Conservation (phyloP, 2,329 filamentous ascomycete species). For the Huntiella savannae region DNA sequence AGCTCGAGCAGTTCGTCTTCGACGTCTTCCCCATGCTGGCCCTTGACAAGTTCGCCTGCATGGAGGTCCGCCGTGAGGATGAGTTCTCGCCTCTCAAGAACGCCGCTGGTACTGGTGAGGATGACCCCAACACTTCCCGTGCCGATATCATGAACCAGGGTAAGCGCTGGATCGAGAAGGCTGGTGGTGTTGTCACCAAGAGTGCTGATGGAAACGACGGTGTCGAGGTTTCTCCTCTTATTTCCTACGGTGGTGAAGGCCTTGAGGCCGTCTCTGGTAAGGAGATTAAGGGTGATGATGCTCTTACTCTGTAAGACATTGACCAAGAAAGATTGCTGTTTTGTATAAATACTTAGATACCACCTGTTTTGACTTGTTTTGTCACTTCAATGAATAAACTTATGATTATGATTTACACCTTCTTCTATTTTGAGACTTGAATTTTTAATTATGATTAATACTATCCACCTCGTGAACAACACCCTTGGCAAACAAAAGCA, state of each 20-base stretch:
- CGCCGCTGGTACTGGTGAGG: slow-evolving; percentile 61
- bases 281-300: slow-evolving; percentile 31
- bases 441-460: no score
- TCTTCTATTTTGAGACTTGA: no score
- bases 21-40: slow-evolving; percentile 80
- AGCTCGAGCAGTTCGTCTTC: slow-evolving; percentile 72
- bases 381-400: no score
- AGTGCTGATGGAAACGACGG: slow-evolving; percentile 46
- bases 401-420: no score
- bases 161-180: slow-evolving; percentile 63
- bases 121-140: slow-evolving; percentile 86
- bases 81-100: slow-evolving; percentile 99
- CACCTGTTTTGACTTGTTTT: background rate
- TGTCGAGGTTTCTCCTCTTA: slow-evolving; percentile 77
- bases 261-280: slow-evolving; percentile 36
- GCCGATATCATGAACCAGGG: slow-evolving; percentile 81
- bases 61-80: slow-evolving; percentile 91
- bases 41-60: slow-evolving; percentile 77
- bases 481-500: no score
- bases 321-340: background rate
- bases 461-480: no score
- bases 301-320: slow-evolving; percentile 18
- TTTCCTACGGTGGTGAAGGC: slow-evolving; percentile 69
- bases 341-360: slow-evolving; percentile 3
- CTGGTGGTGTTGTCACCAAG: slow-evolving; percentile 46